Evolutionary conservation across 371 early-diverging fungal genomes (phyloP), one percentile per base, ranked within the genome.

Genomic region (Mucor saturninus): DNA sequence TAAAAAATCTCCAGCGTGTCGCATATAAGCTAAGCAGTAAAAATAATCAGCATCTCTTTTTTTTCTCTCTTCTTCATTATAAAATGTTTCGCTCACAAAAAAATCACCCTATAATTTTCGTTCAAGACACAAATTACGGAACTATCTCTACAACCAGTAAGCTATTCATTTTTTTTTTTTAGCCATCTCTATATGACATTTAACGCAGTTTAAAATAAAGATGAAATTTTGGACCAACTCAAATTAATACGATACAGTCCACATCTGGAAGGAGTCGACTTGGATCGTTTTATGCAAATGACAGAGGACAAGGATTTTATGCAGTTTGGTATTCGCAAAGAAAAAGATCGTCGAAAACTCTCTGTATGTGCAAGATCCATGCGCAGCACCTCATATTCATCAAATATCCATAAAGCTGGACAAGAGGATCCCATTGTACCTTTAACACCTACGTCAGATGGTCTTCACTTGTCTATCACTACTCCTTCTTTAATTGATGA

Each of bases 231-330:
- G 3, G 32, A 21, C 5, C 65, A 65, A 35, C 31, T 55, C 2
- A 32, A 59, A 32, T 14, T 65, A 13, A 7, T 39, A 7, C 14
- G 43, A 30, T 65, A 65, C 10, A 65, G 60, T 14, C 6, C 55
- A 35, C 31, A 65, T 31, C 29, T 65, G 7, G 59, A 59, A 55
- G 60, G 55, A 2, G 38, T 65, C 5, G 42, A 59, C 10, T 30
- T 65, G 2, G 40, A 54, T n/a, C 65, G 55, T 5, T 65, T 65
- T 40, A 65, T 65, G 65, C 54, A 65, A 42, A 59, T 65, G 59
- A 65, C 60, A 28, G 52, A 65, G 3, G 65, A 59, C 45, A 55
- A 32, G 2, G 65, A 65, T n/a, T 65, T 65, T 10, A 46, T 48
- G 26, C 43, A 48, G 10, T 54, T n/a, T n/a, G 65, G 65, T 28